Evolutionary conservation across 441 rosid species (phyloP).

Genomic region (Manihot esculenta): DNA sequence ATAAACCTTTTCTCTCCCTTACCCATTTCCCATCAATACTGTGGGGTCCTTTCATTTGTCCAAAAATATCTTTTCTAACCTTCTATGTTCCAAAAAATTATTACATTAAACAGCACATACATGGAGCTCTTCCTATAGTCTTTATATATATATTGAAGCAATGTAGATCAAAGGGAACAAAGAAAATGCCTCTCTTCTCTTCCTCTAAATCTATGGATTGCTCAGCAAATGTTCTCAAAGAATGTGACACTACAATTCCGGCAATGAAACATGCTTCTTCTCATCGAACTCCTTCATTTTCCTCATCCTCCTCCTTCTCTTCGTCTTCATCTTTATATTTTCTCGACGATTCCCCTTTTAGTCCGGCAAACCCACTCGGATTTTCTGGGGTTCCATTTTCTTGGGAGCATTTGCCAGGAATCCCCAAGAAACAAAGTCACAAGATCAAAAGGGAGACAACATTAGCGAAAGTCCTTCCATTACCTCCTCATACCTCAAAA

Average conservation of each 20-base stretch:
- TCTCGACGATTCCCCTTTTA: slow-evolving; percentile 38
- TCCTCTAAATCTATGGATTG: slow-evolving; percentile 25
- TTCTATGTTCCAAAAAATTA: background rate
- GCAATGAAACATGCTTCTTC: slow-evolving; percentile 20
- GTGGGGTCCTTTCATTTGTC: slow-evolving; percentile 24
- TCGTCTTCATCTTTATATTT: slow-evolving; percentile 35
- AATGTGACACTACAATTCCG: slow-evolving; percentile 22
- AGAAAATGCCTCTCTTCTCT: background rate
- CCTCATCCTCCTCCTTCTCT: slow-evolving; percentile 50
- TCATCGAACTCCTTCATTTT: slow-evolving; percentile 37
- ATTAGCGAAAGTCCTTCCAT: slow-evolving; percentile 41
- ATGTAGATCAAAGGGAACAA: background rate
- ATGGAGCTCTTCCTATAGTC: too few relatives aligned
- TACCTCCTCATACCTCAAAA: slow-evolving; percentile 51
- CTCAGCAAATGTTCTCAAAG: slow-evolving; percentile 24
- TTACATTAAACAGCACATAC: background rate
- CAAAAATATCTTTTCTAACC: background rate
- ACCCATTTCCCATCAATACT: slow-evolving; percentile 21
- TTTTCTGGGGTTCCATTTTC: slow-evolving; percentile 80
- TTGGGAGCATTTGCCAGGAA: slow-evolving; percentile 85
- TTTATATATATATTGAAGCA: background rate
- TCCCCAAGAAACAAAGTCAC: slow-evolving; percentile 56
- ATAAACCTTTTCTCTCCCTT: slow-evolving; percentile 12
- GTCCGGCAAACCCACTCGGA: slow-evolving; percentile 60
- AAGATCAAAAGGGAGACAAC: slow-evolving; percentile 37